Base-by-base conservation (phyloP, 768 basidiomycete species). In the Scleroderma bovista region DNA sequence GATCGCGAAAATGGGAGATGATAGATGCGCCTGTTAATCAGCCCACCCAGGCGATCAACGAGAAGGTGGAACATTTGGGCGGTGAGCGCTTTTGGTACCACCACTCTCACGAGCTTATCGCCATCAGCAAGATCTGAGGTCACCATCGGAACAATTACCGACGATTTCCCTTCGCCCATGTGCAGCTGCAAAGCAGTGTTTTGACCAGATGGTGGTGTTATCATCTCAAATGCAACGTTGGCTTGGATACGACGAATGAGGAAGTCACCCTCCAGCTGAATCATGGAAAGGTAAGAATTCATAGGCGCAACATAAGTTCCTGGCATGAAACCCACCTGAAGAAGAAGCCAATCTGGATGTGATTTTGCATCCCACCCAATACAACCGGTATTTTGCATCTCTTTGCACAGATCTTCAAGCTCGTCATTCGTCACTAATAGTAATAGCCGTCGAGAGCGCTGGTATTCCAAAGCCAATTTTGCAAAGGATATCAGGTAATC, bases 91-190 rank as follows among this genome's bases (percentile, higher is more conserved):
- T 78, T 79, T n/a, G 78, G 65, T 20, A 76, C 72, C 5, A 81
- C 63, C 34, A 81, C 69, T 11, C 80, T 72, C 36, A 72, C 73
- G 1, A 81, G 61, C 26, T 63, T 70, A 2, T 64, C 15, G 1
- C 74, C 70, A 53, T 80, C 64, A 0, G 79, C 73, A 12, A 81
- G 65, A 3, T 58, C 56, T 4, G 68, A 55, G 0, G 66, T 63
- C 1, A 69, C 60, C 26, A 79, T 62, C 0, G 79, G 79, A 2
- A 80, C 68, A 17, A 81, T 72, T 1, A 72, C 72, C 0, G 71
- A 73, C 2, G 72, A 70, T 51, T 81, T 81, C 1, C 79, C 80
- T 47, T 81, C 79, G 2, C 79, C 79, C 79, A 81, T 81, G 44
- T 81, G 78, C 15, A 80, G 70, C 36, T 80, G 79, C 24, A 75